Evolutionary conservation across 1,284 basidiomycete genomes (phyloP).

Genomic region (Apiotrichum montevideense): DNA sequence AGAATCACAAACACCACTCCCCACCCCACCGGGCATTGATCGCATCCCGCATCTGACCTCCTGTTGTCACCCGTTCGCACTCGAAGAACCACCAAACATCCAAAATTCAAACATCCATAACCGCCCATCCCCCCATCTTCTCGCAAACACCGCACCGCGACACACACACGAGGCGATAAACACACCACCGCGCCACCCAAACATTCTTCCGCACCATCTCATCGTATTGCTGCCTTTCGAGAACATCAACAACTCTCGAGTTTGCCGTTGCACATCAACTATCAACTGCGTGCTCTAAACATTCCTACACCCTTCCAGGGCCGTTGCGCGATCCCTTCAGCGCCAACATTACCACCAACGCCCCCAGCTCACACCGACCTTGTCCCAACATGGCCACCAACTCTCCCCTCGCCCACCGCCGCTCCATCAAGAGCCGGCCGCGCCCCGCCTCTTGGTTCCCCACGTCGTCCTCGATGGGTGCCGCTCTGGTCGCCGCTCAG

Average conservation of each 20-base stretch:
- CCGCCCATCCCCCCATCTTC: neutral
- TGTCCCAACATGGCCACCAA: neutral
- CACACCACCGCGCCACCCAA: neutral
- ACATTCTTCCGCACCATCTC: no score
- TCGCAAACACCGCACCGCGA: no score
- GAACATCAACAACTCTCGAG: no score
- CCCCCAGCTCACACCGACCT: neutral
- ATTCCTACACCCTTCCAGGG: neutral
- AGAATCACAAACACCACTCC: no score
- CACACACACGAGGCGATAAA: neutral
- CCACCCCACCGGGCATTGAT: no score
- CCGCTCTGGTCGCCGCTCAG: neutral
- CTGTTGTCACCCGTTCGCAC: no score
- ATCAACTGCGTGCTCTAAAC: neutral
- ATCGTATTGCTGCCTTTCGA: no score
- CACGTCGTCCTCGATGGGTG: neutral
- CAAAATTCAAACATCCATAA: neutral
- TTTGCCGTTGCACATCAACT: no score
- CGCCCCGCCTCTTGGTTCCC: neutral
- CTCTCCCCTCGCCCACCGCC: neutral
- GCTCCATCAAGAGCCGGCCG: neutral
- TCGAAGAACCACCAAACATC: neutral
- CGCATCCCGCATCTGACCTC: no score
- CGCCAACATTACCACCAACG: conserved; percentile 1
- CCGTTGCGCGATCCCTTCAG: neutral